Conservation (phyloP, 768 basidiomycete species). For the Ramaria sp. region DNA sequence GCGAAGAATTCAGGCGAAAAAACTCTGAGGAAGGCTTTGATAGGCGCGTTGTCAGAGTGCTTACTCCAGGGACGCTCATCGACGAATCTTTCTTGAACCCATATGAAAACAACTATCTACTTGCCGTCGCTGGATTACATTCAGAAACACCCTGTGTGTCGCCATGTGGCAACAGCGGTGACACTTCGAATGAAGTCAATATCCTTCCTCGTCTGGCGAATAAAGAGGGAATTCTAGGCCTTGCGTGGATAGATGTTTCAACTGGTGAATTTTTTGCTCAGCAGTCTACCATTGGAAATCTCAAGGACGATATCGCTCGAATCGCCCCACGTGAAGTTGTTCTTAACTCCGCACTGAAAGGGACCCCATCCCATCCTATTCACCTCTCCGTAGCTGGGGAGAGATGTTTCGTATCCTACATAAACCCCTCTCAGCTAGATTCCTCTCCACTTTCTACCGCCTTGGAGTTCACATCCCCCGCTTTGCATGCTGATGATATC, state of each 20-base stretch:
- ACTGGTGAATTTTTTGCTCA: slow-evolving; percentile 91
- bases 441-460: background rate
- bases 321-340: slow-evolving; percentile 79
- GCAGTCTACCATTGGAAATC: slow-evolving; percentile 32
- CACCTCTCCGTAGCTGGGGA: slow-evolving; percentile 41
- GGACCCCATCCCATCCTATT: slow-evolving; percentile 33
- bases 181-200: slow-evolving; percentile 16
- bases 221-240: slow-evolving; percentile 26
- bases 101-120: slow-evolving; percentile 82
- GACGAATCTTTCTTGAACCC: slow-evolving; percentile 83
- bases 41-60: slow-evolving; percentile 72
- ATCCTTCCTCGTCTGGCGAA: background rate
- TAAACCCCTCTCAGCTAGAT: slow-evolving; percentile 12
- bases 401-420: slow-evolving; percentile 42
- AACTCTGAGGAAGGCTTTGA: slow-evolving; percentile 50
- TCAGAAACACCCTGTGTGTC: slow-evolving; percentile 2
- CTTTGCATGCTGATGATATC: slow-evolving; percentile 7
- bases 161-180: background rate
- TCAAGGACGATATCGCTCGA: slow-evolving; percentile 76
- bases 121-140: slow-evolving; percentile 38
- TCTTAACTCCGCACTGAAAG: slow-evolving; percentile 34
- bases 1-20: slow-evolving; percentile 72
- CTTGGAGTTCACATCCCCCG: background rate
- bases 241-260: slow-evolving; percentile 93
- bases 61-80: slow-evolving; percentile 90